These are phyloP conservation scores for Canavalia ensiformis DNA, from an alignment of 306 rosid species.

Conservation along the genomic window DNA sequence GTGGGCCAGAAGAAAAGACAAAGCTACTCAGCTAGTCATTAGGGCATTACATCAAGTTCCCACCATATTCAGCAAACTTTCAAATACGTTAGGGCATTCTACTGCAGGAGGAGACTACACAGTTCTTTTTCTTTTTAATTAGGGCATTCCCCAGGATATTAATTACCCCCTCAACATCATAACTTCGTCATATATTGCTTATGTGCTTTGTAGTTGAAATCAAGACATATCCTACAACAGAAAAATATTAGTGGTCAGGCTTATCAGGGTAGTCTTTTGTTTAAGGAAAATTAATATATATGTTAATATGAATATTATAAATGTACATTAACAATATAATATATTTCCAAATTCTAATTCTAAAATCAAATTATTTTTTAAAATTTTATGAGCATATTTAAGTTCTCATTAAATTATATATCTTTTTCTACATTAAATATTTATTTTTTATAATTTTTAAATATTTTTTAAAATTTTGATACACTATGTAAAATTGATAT, in stretches of 20 bases:
- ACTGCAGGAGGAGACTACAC: not conserved
- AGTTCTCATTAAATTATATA: no score
- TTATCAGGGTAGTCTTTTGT: not conserved
- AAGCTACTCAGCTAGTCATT: not conserved
- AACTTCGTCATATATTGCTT: not conserved
- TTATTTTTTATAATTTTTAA: no score
- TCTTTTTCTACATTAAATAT: no score
- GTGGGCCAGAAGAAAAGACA: conserved; percentile 32
- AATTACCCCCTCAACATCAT: not conserved
- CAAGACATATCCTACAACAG: not conserved
- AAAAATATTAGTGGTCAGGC: not conserved
- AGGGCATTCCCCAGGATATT: not conserved
- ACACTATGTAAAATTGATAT: no score
- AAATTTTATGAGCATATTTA: no score
- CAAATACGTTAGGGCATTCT: not conserved
- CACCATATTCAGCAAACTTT: conserved; percentile 14
- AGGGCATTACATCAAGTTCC: conserved; percentile 7
- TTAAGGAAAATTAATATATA: not conserved
- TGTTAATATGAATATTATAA: not conserved
- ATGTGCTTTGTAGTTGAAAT: not conserved
- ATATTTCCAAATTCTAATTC: no score
- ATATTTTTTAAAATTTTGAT: no score
- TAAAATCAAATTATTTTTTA: no score
- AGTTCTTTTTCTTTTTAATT: not conserved
- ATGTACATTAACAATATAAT: not conserved